Base-by-base conservation (phyloP, 805 yeast genomes). In the Alloascoidea hylecoeti region DNA sequence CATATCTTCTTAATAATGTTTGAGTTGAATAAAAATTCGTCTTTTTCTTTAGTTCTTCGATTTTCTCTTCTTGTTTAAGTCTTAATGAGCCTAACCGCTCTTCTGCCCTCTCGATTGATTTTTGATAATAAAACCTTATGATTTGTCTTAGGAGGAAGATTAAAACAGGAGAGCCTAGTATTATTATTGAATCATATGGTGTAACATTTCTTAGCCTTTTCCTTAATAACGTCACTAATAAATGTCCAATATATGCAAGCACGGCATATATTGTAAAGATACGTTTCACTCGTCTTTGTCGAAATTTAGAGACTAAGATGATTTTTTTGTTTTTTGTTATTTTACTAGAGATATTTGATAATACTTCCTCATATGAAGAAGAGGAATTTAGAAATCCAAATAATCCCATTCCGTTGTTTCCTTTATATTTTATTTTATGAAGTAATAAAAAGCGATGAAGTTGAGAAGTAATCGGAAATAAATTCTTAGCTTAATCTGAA, bases 11-110 rank as follows among this genome's bases (percentile, higher is more conserved):
- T 34, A 88, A 58, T 35, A 88, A 63, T n/a, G 79, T 75, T 54
- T 75, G 76, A 1, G 95, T 82, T 12, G 77, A 67, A 48, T 79
- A 70, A 54, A 74, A 89, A 45, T 82, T 79, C 13, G 95, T 81
- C 49, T 72, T 66, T 40, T 68, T 63, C 55, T 82, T 82, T 55
- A 81, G 61, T 43, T 75, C 81, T 16, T 77, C 80, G 36, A 81
- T 65, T 50, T 75, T 74, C 17, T 56, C 55, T 39, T 61, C 58
- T 42, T 77, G 84, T 35, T 62, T 53, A 16, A 60, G 61, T 40
- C 59, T 56, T 38, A 75, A 53, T 9, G 42, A 39, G 39, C 56
- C 54, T 35, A 68, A 46, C 17, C 41, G 35, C 19, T 43, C 45
- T 14, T 53, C 51, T 17, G 51, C 43, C 16, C 47, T 44, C 23